A percentile compares a stretch with the other conserved stretches of the same genome.
Evolutionary conservation across 2,329 filamentous ascomycete genomes (phyloP).

Genomic region (Epichloe elymi): DNA sequence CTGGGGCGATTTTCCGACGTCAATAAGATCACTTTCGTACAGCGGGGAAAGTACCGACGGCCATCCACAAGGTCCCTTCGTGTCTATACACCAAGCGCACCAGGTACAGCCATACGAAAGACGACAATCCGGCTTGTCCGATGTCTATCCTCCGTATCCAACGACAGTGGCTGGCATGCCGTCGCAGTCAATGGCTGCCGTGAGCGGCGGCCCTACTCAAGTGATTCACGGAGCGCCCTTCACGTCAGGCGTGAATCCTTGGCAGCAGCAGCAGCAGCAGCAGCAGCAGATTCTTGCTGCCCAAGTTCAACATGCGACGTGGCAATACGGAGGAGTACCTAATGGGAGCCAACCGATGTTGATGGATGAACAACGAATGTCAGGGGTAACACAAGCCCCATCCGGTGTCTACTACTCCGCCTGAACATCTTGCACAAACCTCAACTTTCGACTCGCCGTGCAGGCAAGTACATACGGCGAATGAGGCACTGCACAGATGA

Average conservation of each 20-base stretch:
- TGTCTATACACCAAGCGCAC: conserved; percentile 24
- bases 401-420: conserved; percentile 10
- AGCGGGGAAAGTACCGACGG: conserved; percentile 26
- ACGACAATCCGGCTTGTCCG: conserved; percentile 27
- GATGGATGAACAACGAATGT: conserved; percentile 8
- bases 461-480: not conserved
- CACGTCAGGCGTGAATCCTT: conserved; percentile 25
- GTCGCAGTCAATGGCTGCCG: conserved; percentile 19
- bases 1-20: conserved; percentile 31
- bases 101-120: conserved; percentile 29
- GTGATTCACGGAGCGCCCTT: conserved; percentile 20
- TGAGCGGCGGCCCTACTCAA: conserved; percentile 15
- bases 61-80: conserved; percentile 25
- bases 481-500: not conserved
- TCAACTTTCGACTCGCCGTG: not conserved
- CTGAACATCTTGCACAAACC: not conserved
- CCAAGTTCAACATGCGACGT: conserved; percentile 14
- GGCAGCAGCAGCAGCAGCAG: conserved; percentile 27
- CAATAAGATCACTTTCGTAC: conserved; percentile 34
- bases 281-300: conserved; percentile 20
- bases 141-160: conserved; percentile 30
- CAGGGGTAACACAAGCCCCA: conserved; percentile 7
- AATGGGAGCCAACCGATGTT: conserved; percentile 5
- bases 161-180: conserved; percentile 24
- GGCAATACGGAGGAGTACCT: conserved; percentile 20